Percentiles rank a stretch among this genome's conserved stretches.
Conservation (phyloP, 129 eudicot species). For the Heracleum sosnowskyi region DNA sequence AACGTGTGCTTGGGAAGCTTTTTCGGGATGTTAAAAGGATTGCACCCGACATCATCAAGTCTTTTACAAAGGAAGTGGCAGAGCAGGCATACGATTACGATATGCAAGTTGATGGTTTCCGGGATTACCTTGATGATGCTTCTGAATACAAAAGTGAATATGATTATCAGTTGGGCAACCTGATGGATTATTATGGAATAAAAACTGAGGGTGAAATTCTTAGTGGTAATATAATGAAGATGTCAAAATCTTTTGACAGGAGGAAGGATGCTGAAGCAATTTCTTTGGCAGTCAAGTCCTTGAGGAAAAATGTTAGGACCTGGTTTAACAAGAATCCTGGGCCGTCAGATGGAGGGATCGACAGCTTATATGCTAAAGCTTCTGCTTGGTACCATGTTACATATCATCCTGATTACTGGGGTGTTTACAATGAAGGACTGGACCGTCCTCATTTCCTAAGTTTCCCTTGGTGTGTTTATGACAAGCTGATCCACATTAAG, state of each 20-base stretch:
- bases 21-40: slow-evolving; percentile 41
- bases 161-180: slow-evolving; percentile 38
- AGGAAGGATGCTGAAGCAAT: slow-evolving; percentile 51
- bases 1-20: slow-evolving; percentile 51
- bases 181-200: slow-evolving; percentile 59
- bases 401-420: slow-evolving; percentile 47
- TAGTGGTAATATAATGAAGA: slow-evolving; percentile 44
- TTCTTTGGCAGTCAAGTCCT: slow-evolving; percentile 38
- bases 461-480: slow-evolving; percentile 65
- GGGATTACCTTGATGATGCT: slow-evolving; percentile 39
- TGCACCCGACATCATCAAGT: slow-evolving; percentile 18
- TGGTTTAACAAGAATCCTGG: slow-evolving; percentile 28
- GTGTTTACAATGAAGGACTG: slow-evolving; percentile 36
- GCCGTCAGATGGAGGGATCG: not conserved
- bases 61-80: slow-evolving; percentile 44
- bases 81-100: slow-evolving; percentile 34
- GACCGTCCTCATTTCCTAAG: slow-evolving; percentile 49
- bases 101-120: slow-evolving; percentile 48
- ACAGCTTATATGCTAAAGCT: slow-evolving; percentile 34
- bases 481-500: slow-evolving; percentile 47
- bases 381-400: slow-evolving; percentile 70
- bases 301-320: slow-evolving; percentile 46
- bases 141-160: slow-evolving; percentile 38
- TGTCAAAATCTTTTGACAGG: slow-evolving; percentile 38
- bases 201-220: slow-evolving; percentile 56